Base-by-base conservation (phyloP, 768 basidiomycete species). In the Guyanaporus albipodus region DNA sequence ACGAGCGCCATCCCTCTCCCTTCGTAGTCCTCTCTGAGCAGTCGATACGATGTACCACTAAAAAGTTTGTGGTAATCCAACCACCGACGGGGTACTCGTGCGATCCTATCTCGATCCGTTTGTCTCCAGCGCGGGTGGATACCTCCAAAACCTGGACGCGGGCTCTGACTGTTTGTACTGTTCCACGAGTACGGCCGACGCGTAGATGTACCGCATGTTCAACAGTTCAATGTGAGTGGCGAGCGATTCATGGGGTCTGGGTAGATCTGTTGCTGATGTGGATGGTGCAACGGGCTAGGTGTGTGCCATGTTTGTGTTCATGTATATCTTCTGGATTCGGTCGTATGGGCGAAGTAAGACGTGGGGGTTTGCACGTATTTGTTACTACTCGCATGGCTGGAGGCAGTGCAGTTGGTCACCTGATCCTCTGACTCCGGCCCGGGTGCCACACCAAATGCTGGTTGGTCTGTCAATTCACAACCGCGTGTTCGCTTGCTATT, bases 51-150 rank as follows among this genome's bases (percentile, higher is more conserved):
- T 93, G 91, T 60, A 62, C 82, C 0, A 15, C 64, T 0, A 63
- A 71, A 40, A 91, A 93, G 60, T 70, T 79, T n/a, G 76, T 81
- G 3, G 70, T 69, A 1, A 59, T 93, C 50, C 57, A 59, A 3
- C 73, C 77, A 4, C 75, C 78, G 1, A 46, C 58, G 0, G 75
- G 74, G 4, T 67, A 68, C 48, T 71, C 76, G 0, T 84, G 82
- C 60, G 62, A 10, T 54, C 64, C 11, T 83, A 77, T 61, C 61
- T 79, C 42, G 44, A 53, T 2, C 46, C 67, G 7, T 84, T 69
- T 58, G 71, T 79, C 33, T 27, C 50, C 11, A 39, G 44, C 6
- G 56, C 65, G 14, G 74, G 79, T 2, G 80, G 80, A 3, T 79
- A 79, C 57, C 32, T 82, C n/a, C 34, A 63, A 21, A 69, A 79